Percentiles rank a stretch among this genome's conserved stretches.
These are phyloP conservation scores for Trichophyton verrucosum DNA, from an alignment of 2,329 filamentous ascomycete species.

Conservation along the genomic window DNA sequence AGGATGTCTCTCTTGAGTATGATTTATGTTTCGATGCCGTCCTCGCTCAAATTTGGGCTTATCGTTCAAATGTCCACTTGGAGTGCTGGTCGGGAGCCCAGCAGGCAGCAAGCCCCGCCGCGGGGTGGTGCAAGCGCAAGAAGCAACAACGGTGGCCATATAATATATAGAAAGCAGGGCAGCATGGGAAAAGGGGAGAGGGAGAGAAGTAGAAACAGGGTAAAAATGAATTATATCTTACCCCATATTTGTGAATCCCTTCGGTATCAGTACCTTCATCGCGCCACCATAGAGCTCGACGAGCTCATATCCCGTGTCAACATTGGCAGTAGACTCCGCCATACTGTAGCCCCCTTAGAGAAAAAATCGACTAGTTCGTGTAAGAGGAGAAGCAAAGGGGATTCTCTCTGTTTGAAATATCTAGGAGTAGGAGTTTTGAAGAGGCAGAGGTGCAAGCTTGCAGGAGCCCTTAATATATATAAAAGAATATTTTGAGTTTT, in stretches of 20 bases:
- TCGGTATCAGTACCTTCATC: slow-evolving; percentile 16
- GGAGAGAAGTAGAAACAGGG: background rate
- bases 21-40: background rate
- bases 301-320: background rate
- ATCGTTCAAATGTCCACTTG: background rate
- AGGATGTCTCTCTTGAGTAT: background rate
- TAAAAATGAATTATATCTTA: slow-evolving; percentile 9
- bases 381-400: background rate
- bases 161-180: background rate
- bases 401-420: background rate
- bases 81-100: background rate
- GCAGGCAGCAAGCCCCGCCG: background rate
- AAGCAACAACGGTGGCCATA: background rate
- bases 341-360: background rate
- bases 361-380: background rate
- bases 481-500: background rate
- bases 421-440: background rate
- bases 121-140: background rate
- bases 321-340: background rate
- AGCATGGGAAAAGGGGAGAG: background rate
- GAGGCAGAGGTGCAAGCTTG: background rate
- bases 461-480: background rate
- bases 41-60: background rate
- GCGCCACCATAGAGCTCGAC: slow-evolving; percentile 18
- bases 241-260: slow-evolving; percentile 17